Conservation (phyloP, 2,329 filamentous ascomycete genomes). For the Aspergillus hortae region DNA sequence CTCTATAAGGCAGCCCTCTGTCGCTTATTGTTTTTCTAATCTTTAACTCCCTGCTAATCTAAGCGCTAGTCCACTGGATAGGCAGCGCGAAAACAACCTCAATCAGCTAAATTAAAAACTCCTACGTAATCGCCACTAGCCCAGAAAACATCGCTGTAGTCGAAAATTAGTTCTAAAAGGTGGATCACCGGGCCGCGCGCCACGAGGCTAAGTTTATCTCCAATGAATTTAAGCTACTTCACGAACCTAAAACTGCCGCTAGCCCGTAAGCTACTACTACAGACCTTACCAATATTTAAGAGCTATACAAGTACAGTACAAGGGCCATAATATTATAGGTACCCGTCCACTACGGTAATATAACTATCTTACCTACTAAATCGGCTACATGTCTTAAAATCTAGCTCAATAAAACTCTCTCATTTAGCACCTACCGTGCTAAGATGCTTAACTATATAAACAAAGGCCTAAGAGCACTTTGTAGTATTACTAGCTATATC, state of each 20-base stretch:
- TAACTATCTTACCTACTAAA: no score
- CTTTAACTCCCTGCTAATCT: background rate
- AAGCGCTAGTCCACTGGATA: background rate
- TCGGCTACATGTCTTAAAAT: no score
- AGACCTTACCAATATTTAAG: no score
- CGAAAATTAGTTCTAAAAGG: background rate
- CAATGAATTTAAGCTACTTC: slow-evolving; percentile 10
- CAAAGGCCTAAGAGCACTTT: no score
- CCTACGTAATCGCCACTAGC: background rate
- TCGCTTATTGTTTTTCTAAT: slow-evolving; percentile 6
- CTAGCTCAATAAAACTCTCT: no score
- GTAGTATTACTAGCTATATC: no score
- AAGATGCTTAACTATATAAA: no score
- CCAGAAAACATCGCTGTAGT: background rate
- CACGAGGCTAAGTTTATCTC: slow-evolving; percentile 5
- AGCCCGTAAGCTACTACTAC: no score
- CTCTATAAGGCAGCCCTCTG: slow-evolving; percentile 3
- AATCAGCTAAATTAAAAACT: background rate
- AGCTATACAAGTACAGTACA: no score
- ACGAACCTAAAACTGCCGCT: background rate
- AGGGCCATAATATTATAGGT: no score
- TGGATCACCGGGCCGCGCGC: background rate
- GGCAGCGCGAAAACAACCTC: background rate
- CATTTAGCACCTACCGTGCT: no score
- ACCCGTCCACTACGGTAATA: no score